These are phyloP conservation scores for Candida tropicalis DNA, from an alignment of 1,139 yeast genomes.

Conservation along the genomic window DNA sequence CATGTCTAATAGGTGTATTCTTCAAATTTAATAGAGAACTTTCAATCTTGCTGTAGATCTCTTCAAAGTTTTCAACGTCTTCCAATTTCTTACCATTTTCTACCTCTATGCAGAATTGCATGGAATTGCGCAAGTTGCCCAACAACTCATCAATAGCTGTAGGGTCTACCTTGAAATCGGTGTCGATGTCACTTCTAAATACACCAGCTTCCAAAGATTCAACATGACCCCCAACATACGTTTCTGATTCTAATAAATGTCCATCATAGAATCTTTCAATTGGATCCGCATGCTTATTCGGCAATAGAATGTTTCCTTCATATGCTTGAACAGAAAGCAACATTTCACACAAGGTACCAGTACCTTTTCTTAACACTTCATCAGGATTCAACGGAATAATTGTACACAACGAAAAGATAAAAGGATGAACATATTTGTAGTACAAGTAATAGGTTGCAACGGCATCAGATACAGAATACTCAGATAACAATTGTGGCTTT, in stretches of 20 bases:
- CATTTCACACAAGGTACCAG: slow-evolving; percentile 99
- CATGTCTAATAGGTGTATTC: slow-evolving; percentile 64
- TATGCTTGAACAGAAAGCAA: slow-evolving; percentile 95
- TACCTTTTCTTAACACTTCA: slow-evolving; percentile 93
- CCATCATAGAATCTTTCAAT: slow-evolving; percentile 93
- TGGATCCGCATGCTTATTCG: slow-evolving; percentile 93
- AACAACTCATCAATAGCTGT: slow-evolving; percentile 80
- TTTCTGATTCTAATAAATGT: slow-evolving; percentile 90
- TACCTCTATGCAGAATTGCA: slow-evolving; percentile 81
- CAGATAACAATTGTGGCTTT: slow-evolving; percentile 88
- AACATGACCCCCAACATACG: slow-evolving; percentile 99
- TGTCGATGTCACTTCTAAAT: slow-evolving; percentile 83
- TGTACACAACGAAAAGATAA: slow-evolving; percentile 92
- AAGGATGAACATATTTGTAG: slow-evolving; percentile 97
- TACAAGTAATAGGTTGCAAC: slow-evolving; percentile 96
- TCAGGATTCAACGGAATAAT: slow-evolving; percentile 96
- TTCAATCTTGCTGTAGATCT: slow-evolving; percentile 62
- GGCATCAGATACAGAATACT: slow-evolving; percentile 98
- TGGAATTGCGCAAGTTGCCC: slow-evolving; percentile 70
- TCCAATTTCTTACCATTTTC: slow-evolving; percentile 74
- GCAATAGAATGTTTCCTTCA: slow-evolving; percentile 71
- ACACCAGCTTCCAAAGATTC: slow-evolving; percentile 98
- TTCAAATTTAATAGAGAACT: slow-evolving; percentile 58
- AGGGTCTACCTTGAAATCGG: slow-evolving; percentile 77
- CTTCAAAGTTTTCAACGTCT: slow-evolving; percentile 81